phyloP scores from a whole-genome alignment of 306 rosid genomes.

The Casuarina equisetifolia region DNA sequence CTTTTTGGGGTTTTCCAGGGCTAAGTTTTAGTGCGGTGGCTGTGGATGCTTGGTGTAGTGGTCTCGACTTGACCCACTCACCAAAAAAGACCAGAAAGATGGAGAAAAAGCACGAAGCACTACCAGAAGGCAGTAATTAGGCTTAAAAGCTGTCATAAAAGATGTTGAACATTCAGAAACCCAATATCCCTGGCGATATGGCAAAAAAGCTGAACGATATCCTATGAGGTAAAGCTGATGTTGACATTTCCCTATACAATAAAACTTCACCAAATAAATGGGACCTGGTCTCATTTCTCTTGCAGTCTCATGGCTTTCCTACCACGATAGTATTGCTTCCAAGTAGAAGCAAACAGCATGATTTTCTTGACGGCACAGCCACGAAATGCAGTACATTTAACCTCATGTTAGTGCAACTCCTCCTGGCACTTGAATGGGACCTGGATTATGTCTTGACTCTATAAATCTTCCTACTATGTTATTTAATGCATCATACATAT shows the following conservation, averaged over 20 bases:
- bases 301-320: constrained; percentile 1
- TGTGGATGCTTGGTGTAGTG: too few species aligned
- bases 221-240: background rate
- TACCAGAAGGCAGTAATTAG: too few species aligned
- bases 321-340: background rate
- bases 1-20: too few species aligned
- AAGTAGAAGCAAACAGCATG: constrained; percentile 13
- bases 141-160: too few species aligned
- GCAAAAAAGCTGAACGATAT: background rate
- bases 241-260: background rate
- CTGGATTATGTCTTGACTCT: background rate
- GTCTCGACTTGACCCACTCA: too few species aligned
- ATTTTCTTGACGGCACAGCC: constrained; percentile 21
- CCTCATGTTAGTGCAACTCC: background rate
- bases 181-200: too few species aligned
- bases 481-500: background rate
- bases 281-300: background rate
- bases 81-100: too few species aligned
- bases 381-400: constrained; percentile 6
- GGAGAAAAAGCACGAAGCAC: too few species aligned
- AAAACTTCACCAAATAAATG: background rate
- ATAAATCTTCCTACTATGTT: background rate
- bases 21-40: too few species aligned
- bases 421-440: background rate
- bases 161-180: too few species aligned